Evolutionary conservation across 164 flowering plant species (phyloP).

Genomic region (Piper betle): DNA sequence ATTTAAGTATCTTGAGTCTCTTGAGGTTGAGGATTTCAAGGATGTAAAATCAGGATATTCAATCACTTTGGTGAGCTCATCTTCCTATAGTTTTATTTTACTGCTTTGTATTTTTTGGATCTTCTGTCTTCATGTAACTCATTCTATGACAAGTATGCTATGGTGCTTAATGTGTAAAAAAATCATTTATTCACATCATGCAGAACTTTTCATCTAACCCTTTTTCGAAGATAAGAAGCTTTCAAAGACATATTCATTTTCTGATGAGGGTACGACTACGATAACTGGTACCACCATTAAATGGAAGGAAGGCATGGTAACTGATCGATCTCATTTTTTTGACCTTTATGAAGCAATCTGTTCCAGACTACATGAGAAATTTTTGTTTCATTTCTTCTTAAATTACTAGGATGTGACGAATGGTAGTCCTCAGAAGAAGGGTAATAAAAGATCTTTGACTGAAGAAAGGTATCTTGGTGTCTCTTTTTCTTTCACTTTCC

Average conservation of each 20-base stretch:
- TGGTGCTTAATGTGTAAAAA: background rate
- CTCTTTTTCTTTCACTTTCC: background rate
- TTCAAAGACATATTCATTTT: conserved; percentile 28
- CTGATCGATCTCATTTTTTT: background rate
- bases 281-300: conserved; percentile 33
- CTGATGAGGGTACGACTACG: conserved; percentile 34
- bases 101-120: background rate
- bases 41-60: conserved; percentile 24
- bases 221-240: conserved; percentile 39
- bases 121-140: background rate
- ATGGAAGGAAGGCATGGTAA: conserved; percentile 54
- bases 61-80: conserved; percentile 21
- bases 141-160: no score
- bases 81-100: background rate
- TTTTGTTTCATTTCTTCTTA: background rate
- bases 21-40: conserved; percentile 28
- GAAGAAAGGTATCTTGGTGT: conserved; percentile 25
- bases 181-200: background rate
- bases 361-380: background rate
- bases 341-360: background rate
- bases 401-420: conserved; percentile 26
- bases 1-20: conserved; percentile 30
- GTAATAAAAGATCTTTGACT: conserved; percentile 24
- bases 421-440: conserved; percentile 32
- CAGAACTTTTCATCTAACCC: conserved; percentile 40